Percentiles rank a stretch among this genome's conserved stretches.
Evolutionary conservation across 805 yeast species (phyloP).

Genomic region (Candida xyloterini): DNA sequence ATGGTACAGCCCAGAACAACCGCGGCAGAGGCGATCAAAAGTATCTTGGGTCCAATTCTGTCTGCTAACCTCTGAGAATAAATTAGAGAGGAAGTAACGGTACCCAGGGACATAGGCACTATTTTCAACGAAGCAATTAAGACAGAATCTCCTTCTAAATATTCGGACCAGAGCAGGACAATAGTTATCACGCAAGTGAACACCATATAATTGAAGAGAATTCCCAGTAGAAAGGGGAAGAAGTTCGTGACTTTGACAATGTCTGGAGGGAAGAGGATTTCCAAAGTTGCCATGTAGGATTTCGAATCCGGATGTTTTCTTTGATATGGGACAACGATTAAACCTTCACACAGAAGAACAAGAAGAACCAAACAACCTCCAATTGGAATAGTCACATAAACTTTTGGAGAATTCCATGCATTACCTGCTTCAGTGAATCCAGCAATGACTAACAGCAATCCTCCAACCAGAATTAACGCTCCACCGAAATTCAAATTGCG

Average conservation of each 20-base stretch:
- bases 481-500: constrained; percentile 38
- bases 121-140: constrained; percentile 37
- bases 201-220: constrained; percentile 7
- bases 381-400: constrained; percentile 40
- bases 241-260: constrained; percentile 22
- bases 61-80: constrained; percentile 12
- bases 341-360: constrained; percentile 33
- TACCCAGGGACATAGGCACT: constrained; percentile 34
- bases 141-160: constrained; percentile 30
- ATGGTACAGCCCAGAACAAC: constrained; percentile 15
- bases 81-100: constrained; percentile 27
- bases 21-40: constrained; percentile 12
- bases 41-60: constrained; percentile 23
- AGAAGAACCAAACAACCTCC: constrained; percentile 34
- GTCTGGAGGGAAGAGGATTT: constrained; percentile 24
- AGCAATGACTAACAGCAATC: constrained; percentile 37
- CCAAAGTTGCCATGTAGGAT: constrained; percentile 19
- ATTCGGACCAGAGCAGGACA: constrained; percentile 25
- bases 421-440: constrained; percentile 47
- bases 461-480: constrained; percentile 32
- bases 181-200: constrained; percentile 8
- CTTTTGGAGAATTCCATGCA: constrained; percentile 39
- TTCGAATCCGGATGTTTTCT: not conserved
- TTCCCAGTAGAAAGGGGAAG: constrained; percentile 11
- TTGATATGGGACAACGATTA: constrained; percentile 17